These are phyloP conservation scores for Mucor plumbeus DNA, from an alignment of 371 early-diverging fungal genomes.

Conservation along the genomic window DNA sequence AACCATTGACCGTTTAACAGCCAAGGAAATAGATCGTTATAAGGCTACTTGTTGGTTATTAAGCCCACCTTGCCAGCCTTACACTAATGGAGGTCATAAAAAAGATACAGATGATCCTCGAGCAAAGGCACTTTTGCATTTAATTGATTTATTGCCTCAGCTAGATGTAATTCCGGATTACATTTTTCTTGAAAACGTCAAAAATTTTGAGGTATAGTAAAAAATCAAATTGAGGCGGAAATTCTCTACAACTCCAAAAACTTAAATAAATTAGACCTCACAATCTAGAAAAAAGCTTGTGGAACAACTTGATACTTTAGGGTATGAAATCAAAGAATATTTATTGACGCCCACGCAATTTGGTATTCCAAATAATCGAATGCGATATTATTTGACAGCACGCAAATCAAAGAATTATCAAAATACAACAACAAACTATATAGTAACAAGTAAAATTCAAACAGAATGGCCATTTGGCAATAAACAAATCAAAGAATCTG, in stretches of 20 bases:
- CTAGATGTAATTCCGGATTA: conserved; percentile 56
- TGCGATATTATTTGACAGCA: conserved; percentile 73
- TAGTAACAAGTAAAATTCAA: conserved; percentile 41
- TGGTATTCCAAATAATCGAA: conserved; percentile 72
- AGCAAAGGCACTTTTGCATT: conserved; percentile 66
- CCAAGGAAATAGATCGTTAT: conserved; percentile 65
- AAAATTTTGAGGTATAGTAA: conserved; percentile 69
- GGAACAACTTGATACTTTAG: conserved; percentile 56
- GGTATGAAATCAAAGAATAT: conserved; percentile 71
- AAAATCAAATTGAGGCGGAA: neutral
- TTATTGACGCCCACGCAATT: conserved; percentile 69
- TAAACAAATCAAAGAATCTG: conserved; percentile 19
- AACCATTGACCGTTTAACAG: conserved; percentile 66
- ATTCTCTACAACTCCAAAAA: neutral
- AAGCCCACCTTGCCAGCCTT: conserved; percentile 89
- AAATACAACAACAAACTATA: conserved; percentile 16
- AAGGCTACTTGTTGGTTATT: conserved; percentile 79
- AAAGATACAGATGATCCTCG: conserved; percentile 71
- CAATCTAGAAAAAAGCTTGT: conserved; percentile 65
- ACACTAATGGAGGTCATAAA: conserved; percentile 72
- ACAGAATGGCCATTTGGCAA: conserved; percentile 61
- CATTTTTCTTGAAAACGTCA: conserved; percentile 78
- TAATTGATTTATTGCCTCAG: conserved; percentile 62
- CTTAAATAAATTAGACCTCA: conserved; percentile 48
- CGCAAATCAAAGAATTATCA: conserved; percentile 43